Base-by-base conservation (phyloP, 768 basidiomycete species). In the Xerocomellus intermedius region DNA sequence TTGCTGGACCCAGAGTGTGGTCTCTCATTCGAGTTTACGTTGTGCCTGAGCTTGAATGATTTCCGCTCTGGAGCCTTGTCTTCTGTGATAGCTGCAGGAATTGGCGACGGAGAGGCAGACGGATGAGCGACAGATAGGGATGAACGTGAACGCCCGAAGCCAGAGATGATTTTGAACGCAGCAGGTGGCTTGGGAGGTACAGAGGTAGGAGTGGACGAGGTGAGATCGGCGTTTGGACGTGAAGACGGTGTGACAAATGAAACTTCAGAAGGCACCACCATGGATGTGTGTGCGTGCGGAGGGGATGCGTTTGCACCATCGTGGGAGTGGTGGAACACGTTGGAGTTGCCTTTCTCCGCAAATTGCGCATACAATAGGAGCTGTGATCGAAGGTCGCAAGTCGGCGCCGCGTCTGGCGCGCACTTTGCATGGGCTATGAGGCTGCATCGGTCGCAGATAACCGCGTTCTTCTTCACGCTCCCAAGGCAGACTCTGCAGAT, bases 391-490 rank as follows among this genome's bases (percentile, higher is more conserved):
- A 92, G 79, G 65, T 93, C 89, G 63, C 91, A 94, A 3, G 86
- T 89, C 5, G 86, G 85, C 9, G 89, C 84, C 2, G 91, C 87
- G 56, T 86, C 83, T 35, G 71, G 62, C 0, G 84, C 82, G 61
- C 92, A 94, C 65, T 86, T 87, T 22, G 84, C 74, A 69, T 98
- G 95, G 24, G 87, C 84, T 57, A 98, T 90, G 56, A 98, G 81
- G 61, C 87, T 93, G 74, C 95, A 98, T 58, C 86, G 85, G 38
- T 88, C 85, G 66, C 95, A 98, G 8, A 98, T 77, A 9, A 94
- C 87, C 1, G 90, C 94, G 52, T 80, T 86, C 73, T 89, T 93
- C 79, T 92, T 94, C 62, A 92, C 87, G 56, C 78, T 81, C 38
- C 78, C 74, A 54, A 84, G 78, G 69, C 95, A 97, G 16, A 97